Percentiles rank a stretch among this genome's conserved stretches.
Evolutionary conservation across 2,329 filamentous ascomycete genomes (phyloP).

Genomic region (Lachnum nothofagi): DNA sequence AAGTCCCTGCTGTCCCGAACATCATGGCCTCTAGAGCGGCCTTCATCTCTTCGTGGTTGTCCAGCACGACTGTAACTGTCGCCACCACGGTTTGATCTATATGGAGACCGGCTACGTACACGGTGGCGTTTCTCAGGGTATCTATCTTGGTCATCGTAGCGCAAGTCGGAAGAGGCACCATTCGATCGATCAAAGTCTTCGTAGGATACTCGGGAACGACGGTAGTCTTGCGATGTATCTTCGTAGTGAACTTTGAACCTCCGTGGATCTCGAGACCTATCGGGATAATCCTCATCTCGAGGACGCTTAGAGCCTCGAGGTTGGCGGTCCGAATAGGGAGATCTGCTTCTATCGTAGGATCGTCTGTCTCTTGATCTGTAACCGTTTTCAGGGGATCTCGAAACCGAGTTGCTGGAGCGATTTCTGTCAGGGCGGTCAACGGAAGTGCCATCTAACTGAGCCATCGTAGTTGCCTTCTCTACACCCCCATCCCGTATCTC

Average conservation of each 20-base stretch:
- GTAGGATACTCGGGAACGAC: conserved; percentile 46
- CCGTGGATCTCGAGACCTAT: conserved; percentile 48
- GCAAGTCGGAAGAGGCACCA: conserved; percentile 30
- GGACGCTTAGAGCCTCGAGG: conserved; percentile 60
- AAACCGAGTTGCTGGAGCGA: conserved; percentile 39
- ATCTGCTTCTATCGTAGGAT: conserved; percentile 47
- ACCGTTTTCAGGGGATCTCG: conserved; percentile 38
- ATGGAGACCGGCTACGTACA: conserved; percentile 47
- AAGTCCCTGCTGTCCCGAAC: conserved; percentile 13
- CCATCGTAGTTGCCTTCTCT: conserved; percentile 86
- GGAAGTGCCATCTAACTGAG: conserved; percentile 68
- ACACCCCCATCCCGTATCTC: conserved; percentile 74
- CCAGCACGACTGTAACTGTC: conserved; percentile 21
- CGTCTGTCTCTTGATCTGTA: conserved; percentile 40
- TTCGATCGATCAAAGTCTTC: conserved; percentile 50
- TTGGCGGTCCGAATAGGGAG: conserved; percentile 43
- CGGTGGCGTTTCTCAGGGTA: conserved; percentile 50
- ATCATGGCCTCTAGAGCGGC: conserved; percentile 14
- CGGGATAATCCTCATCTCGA: conserved; percentile 56
- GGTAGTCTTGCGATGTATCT: conserved; percentile 42
- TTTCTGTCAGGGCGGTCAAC: conserved; percentile 91
- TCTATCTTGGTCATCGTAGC: conserved; percentile 48
- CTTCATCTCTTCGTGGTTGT: conserved; percentile 20
- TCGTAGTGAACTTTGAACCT: conserved; percentile 60
- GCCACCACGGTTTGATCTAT: conserved; percentile 34